Evolutionary conservation across 768 basidiomycete genomes (phyloP), one percentile per base, ranked within the genome.

Genomic region (Holtermanniella nyarrowii): DNA sequence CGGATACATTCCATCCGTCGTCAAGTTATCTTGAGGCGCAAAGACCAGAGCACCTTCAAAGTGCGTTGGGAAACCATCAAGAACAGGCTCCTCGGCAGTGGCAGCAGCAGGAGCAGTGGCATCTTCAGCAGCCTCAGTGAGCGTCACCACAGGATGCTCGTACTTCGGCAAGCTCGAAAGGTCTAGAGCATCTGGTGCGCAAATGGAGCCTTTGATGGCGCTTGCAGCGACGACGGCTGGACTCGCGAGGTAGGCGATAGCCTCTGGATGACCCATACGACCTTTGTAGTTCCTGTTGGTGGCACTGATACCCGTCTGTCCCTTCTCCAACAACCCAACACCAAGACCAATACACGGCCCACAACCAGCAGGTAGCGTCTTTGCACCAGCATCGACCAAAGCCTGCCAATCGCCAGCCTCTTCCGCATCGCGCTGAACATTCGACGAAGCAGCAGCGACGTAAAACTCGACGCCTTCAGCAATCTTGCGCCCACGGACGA

Each of bases 251-350:
- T 97, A 97, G 0, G 95, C 93, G 60, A 85, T 80, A 0, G 95
- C 93, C 47, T 88, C 86, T 0, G 95, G 93, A 57, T 84, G 82
- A 0, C 95, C 95, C 95, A 99, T 99, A 3, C 95, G 79, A 3
- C 95, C 95, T 76, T 99, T 97, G 76, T 96, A 99, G 67, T 99
- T 99, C 73, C 95, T 77, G 73, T 99, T 99, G 5, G 93, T 97
- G 3, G 95, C 95, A 57, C 89, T 93, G 67, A 99, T 97, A 1
- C 95, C 93, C 0, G 83, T 84, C 71, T 99, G 80, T 1, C 93
- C 95, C 58, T 97, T 91, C 69, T 96, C 85, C 27, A 99, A 74
- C 48, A 97, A 73, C 11, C 95, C 95, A 0, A 82, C 83, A 1
- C 95, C 95, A 3, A 99, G 79, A 20, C 95, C 95, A 57, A 99